Percentiles rank a stretch among this genome's conserved stretches.
phyloP scores from a whole-genome alignment of 2,329 filamentous ascomycete species.

The Colletotrichum spinosum region DNA sequence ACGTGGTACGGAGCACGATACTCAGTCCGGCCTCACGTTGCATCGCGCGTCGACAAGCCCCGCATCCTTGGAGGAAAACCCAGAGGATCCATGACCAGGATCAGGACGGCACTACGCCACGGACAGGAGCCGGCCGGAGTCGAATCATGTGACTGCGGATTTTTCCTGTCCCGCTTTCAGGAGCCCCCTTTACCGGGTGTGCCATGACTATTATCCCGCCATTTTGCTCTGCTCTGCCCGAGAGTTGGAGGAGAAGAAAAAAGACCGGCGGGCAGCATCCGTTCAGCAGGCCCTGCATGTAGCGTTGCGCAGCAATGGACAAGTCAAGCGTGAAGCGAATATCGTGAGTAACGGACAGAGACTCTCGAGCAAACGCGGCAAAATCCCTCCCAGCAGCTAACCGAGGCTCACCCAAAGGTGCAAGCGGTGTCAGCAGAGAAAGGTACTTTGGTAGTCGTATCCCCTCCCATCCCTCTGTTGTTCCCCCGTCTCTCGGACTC shows the following conservation, averaged over 20 bases:
- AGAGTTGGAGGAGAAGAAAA: too few relatives aligned
- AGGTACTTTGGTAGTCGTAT: conserved; percentile 11
- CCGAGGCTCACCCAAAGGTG: conserved; percentile 6
- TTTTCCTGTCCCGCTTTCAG: conserved; percentile 11
- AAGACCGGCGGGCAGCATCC: too few relatives aligned
- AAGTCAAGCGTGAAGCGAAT: conserved; percentile 23
- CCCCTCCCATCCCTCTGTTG: background rate
- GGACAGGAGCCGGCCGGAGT: background rate
- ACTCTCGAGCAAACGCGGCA: background rate
- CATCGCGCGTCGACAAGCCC: too few relatives aligned
- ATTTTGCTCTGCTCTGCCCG: conserved; percentile 4
- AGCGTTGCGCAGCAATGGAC: conserved; percentile 9
- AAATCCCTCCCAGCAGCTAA: background rate
- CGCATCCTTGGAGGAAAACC: background rate
- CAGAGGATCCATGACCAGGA: background rate
- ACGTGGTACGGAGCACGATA: too few relatives aligned
- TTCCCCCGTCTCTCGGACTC: background rate
- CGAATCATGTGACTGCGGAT: conserved; percentile 22
- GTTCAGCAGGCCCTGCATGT: too few relatives aligned
- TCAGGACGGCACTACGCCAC: background rate
- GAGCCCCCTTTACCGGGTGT: background rate
- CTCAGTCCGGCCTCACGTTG: too few relatives aligned
- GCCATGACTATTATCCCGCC: background rate
- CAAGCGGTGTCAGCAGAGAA: conserved; percentile 32
- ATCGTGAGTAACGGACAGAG: conserved; percentile 6